These are phyloP conservation scores for Chlorella sp. DNA, from an alignment of 139 green algal species.

Conservation along the genomic window DNA sequence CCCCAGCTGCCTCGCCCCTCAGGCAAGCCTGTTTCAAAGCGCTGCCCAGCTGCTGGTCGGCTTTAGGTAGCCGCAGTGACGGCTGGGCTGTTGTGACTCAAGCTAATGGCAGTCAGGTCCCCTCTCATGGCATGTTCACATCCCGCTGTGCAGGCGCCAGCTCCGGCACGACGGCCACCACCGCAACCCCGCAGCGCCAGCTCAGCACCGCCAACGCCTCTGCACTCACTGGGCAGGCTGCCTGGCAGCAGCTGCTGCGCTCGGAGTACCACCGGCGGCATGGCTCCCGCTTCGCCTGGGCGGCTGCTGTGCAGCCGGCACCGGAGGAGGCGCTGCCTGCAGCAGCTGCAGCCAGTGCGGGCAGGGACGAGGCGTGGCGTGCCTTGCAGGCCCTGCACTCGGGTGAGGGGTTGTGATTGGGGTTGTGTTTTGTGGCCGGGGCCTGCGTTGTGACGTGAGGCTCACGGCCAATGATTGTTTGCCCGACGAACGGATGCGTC, in stretches of 20 bases:
- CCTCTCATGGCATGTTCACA: background rate
- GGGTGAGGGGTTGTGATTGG: constrained; percentile 21
- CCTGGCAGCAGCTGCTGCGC: constrained; percentile 24
- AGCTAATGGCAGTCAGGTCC: too few relatives aligned
- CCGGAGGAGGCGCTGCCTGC: background rate
- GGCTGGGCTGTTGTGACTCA: background rate
- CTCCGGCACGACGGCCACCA: constrained; percentile 14
- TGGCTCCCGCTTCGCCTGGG: constrained; percentile 13
- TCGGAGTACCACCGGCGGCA: constrained; percentile 11
- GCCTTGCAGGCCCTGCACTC: constrained; percentile 70
- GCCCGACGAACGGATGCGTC: too few relatives aligned
- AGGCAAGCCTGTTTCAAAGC: background rate
- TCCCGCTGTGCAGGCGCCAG: constrained; percentile 3
- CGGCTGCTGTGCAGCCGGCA: background rate
- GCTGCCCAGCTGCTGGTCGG: too few relatives aligned
- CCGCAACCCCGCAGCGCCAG: constrained; percentile 1
- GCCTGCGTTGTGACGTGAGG: too few relatives aligned
- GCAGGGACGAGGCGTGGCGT: constrained; percentile 34
- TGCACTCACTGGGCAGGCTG: background rate
- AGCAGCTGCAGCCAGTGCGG: background rate
- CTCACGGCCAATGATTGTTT: too few relatives aligned
- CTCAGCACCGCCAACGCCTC: background rate
- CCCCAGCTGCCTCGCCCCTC: background rate
- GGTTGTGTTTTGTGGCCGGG: background rate
- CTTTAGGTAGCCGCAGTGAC: too few relatives aligned